Evolutionary conservation across 1,139 yeast species (phyloP).

Genomic region (Candida sanyaensis): DNA sequence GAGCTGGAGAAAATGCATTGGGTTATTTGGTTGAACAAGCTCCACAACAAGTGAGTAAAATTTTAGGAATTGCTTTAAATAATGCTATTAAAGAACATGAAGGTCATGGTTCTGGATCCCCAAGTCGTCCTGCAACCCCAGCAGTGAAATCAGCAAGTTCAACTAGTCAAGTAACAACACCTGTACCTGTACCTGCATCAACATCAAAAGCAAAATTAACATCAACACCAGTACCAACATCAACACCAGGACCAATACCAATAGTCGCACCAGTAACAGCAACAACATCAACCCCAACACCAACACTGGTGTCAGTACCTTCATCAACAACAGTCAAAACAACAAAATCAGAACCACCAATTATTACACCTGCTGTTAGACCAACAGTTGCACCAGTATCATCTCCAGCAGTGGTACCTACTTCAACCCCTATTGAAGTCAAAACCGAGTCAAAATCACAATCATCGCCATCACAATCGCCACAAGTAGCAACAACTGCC

Average conservation of each 20-base stretch:
- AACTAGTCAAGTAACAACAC: neutral
- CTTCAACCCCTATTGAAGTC: neutral
- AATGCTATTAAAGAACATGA: slow-evolving; percentile 69
- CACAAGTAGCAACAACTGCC: slow-evolving; percentile 29
- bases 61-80: slow-evolving; percentile 79
- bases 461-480: neutral
- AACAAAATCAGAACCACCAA: no score
- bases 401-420: neutral
- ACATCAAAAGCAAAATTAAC: neutral
- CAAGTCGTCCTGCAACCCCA: slow-evolving; percentile 33
- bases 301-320: neutral
- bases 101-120: slow-evolving; percentile 20
- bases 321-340: neutral
- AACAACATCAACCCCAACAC: neutral
- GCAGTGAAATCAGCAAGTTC: slow-evolving; percentile 11
- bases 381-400: neutral
- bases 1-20: slow-evolving; percentile 78
- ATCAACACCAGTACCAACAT: neutral
- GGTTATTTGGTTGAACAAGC: slow-evolving; percentile 82
- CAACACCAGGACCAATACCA: neutral
- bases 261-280: neutral
- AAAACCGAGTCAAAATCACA: neutral
- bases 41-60: slow-evolving; percentile 82
- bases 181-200: neutral
- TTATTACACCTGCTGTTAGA: no score